Evolutionary conservation across 129 eudicot genomes (phyloP), one percentile per base, ranked within the genome.

Genomic region (Arctium lappa): DNA sequence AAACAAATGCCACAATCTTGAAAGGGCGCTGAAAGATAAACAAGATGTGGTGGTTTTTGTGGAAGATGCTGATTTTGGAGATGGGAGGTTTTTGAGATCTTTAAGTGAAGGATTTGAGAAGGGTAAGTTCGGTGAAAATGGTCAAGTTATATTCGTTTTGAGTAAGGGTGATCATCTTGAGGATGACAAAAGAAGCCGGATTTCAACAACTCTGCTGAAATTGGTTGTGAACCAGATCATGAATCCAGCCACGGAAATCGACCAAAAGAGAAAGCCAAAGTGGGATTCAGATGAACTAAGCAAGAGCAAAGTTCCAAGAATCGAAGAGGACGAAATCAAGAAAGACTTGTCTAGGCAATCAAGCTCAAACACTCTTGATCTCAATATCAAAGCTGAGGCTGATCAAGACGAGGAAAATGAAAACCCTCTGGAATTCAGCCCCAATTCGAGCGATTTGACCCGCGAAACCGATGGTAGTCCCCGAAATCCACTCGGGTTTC

Each of bases 361-460:
- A 73, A 92, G 94, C 88, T 85, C 90, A n/a, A 88, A 89, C 83
- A 80, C 80, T 53, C 92, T 91, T 69, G 98, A 91, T 86, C 97
- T 93, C 73, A 91, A 91, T 78, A 82, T 91, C 44, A 86, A 75
- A 81, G 97, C 91, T 6, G 90, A 91, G 60, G 92, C 83, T 42
- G 76, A 87, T 16, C 90, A 89, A 2, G 82, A 73, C 5, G 77
- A 78, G 0, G 89, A 82, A 66, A 62, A 74, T 16, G 85, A 83
- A 69, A 50, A 68, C 77, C n/a, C 74, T 1, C 33, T 72, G 48
- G 92, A 87, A 63, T 75, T 85, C 7, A 90, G 92, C 85, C 88
- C 91, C 0, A 89, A 80, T 83, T 88, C 93, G 1, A 89, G 92
- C 6, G 90, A 91, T 68, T 78, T 86, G 77, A 87, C 91, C 36